Evolutionary conservation across 1,284 basidiomycete genomes (phyloP).

Genomic region (Abortiporus biennis): DNA sequence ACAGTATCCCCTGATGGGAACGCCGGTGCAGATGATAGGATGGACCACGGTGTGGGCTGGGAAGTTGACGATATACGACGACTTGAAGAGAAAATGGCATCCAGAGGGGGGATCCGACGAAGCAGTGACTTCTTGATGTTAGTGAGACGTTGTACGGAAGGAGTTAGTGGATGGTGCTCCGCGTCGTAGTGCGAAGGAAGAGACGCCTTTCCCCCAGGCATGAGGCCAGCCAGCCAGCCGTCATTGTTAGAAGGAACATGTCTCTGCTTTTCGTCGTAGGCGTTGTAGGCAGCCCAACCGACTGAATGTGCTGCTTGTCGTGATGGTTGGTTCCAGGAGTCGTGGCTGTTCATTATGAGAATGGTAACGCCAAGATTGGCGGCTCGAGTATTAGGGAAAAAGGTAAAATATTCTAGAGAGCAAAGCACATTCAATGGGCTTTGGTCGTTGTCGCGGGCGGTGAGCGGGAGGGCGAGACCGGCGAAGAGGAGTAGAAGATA

Average conservation of each 20-base stretch:
- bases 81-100: slow-evolving; percentile 4
- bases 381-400: neutral
- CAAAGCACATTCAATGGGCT: neutral
- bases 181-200: slow-evolving; percentile 12
- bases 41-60: slow-evolving; percentile 1
- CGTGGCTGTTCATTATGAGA: too few species aligned
- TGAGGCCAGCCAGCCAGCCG: slow-evolving; percentile 15
- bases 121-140: slow-evolving; percentile 9
- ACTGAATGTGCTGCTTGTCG: slow-evolving; percentile 7
- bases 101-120: slow-evolving; percentile 6
- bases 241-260: slow-evolving; percentile 3
- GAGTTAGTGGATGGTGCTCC: slow-evolving; percentile 6
- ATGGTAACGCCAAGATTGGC: too few species aligned
- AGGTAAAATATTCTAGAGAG: neutral
- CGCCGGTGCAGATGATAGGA: slow-evolving; percentile 5
- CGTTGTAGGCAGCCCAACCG: slow-evolving; percentile 14
- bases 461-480: neutral
- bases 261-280: slow-evolving; percentile 9
- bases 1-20: slow-evolving; percentile 26
- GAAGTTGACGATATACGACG: neutral
- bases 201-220: slow-evolving; percentile 8
- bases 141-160: slow-evolving; percentile 5
- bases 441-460: slow-evolving; percentile 1
- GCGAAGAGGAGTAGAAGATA: too few species aligned
- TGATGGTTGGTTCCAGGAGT: too few species aligned